Base-by-base conservation (phyloP, 768 basidiomycete species). In the Chlorophyllum brunneum region DNA sequence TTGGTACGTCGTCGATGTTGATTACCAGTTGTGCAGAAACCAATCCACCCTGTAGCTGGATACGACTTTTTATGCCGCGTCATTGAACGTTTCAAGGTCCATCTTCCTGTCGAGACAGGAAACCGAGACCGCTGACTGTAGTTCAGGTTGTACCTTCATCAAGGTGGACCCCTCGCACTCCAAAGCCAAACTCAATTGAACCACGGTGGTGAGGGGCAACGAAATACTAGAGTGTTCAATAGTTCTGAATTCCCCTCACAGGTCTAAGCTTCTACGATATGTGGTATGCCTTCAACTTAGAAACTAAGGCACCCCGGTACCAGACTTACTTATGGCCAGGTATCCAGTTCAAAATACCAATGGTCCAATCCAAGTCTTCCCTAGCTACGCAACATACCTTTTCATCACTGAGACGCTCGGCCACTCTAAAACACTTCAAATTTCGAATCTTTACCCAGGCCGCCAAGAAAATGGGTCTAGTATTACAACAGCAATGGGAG, bases 401-500 rank as follows among this genome's bases (percentile, higher is more conserved):
- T 79, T 79, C 55, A 64, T 80, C 48, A 63, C 73, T 11, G 79
- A 81, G 55, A 65, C 77, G 2, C 65, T 80, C 16, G 76, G 72
- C 1, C 61, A 61, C 26, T 80, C 78, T 2, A 72, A 66, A 24
- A 65, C 71, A 7, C 63, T 76, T 9, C 71, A 65, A 29, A 72
- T 78, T 10, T 64, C 76, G 23, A 80, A 79, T 57, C 65, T 81
- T 10, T 81, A 72, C 54, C 79, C 77, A 2, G 78, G 77, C 10
- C 65, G 77, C 56, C 77, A 80, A 58, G 59, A 63, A 23, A 79
- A 81, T 50, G 78, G 78, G 13, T 79, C 79, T 0, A 72, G 73
- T 7, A 76, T 78, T 54, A 80, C 78, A 7, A 78, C 78, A 0
- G 73, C 70, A 24, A 66, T 73, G 3, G 78, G 78, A 0, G 78